phyloP scores from a whole-genome alignment of 2,329 filamentous ascomycete species.

The Setomelanomma holmii region DNA sequence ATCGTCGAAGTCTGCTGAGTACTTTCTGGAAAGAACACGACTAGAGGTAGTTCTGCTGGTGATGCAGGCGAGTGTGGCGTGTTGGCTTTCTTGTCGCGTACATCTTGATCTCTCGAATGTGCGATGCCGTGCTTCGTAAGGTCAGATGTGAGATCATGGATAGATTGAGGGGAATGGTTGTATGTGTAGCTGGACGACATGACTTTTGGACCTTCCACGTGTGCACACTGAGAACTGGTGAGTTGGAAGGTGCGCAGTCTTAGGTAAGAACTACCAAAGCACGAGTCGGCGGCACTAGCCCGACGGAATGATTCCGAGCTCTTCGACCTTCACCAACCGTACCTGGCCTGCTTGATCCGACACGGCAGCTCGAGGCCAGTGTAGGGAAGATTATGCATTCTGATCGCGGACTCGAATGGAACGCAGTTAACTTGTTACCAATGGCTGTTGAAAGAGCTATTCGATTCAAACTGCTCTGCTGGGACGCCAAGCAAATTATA shows the following conservation, averaged over 20 bases:
- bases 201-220: not conserved
- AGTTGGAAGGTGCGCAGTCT: too few relatives aligned
- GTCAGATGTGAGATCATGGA: conserved; percentile 8
- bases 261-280: too few relatives aligned
- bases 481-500: not conserved
- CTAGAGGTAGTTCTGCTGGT: conserved; percentile 47
- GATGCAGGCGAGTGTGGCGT: conserved; percentile 31
- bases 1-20: conserved; percentile 82
- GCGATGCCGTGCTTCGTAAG: conserved; percentile 5
- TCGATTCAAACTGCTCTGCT: too few relatives aligned
- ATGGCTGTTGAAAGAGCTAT: too few relatives aligned
- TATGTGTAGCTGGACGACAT: conserved; percentile 12
- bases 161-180: conserved; percentile 18
- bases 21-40: conserved; percentile 74
- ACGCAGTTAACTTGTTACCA: not conserved
- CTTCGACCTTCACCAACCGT: not conserved
- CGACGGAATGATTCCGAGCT: not conserved
- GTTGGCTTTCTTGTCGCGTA: conserved; percentile 24
- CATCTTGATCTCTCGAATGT: conserved; percentile 13
- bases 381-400: not conserved
- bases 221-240: too few relatives aligned
- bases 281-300: not conserved
- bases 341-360: not conserved
- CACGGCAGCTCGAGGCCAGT: too few relatives aligned
- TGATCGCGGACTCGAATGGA: not conserved